Percentiles rank a stretch among this genome's conserved stretches.
Conservation (phyloP, 441 rosid genomes). For the Jatropha multifida region DNA sequence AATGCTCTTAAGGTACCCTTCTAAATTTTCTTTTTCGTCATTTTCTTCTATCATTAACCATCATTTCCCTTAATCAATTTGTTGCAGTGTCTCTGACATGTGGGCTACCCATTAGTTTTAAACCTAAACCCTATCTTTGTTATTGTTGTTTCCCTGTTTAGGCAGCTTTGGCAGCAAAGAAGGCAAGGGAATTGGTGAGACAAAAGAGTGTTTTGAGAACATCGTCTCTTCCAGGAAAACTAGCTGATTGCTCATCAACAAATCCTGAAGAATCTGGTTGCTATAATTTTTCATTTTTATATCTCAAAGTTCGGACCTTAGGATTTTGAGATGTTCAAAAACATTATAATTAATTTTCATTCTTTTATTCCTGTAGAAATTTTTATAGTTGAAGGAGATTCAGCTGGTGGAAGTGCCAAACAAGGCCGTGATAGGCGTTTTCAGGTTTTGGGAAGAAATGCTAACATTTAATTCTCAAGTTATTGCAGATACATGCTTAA, state of each 20-base stretch:
- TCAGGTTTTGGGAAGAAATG: conserved; percentile 52
- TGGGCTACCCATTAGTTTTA: conserved; percentile 3
- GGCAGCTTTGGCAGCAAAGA: conserved; percentile 98
- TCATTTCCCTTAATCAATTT: conserved; percentile 6
- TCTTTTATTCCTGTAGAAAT: conserved; percentile 53
- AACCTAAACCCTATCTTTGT: conserved; percentile 11
- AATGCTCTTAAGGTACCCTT: conserved; percentile 87
- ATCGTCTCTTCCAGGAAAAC: conserved; percentile 94
- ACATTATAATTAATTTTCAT: background rate
- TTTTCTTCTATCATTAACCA: conserved; percentile 2
- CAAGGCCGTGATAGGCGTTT: conserved; percentile 98
- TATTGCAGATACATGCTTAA: conserved; percentile 4
- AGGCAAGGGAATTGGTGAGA: conserved; percentile 90
- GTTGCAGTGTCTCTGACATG: conserved; percentile 1
- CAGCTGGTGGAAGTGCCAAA: conserved; percentile 99
- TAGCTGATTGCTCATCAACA: conserved; percentile 88
- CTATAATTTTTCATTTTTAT: conserved; percentile 3
- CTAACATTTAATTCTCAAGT: background rate
- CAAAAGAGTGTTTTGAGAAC: conserved; percentile 83
- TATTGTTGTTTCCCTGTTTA: conserved; percentile 30
- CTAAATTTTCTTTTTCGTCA: background rate
- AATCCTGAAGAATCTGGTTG: conserved; percentile 88
- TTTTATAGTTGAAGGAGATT: conserved; percentile 97
- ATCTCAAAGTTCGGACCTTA: conserved; percentile 7
- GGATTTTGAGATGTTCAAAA: conserved; percentile 7